phyloP scores from a whole-genome alignment of 257 asterid genomes.

The Paulownia fortunei region DNA sequence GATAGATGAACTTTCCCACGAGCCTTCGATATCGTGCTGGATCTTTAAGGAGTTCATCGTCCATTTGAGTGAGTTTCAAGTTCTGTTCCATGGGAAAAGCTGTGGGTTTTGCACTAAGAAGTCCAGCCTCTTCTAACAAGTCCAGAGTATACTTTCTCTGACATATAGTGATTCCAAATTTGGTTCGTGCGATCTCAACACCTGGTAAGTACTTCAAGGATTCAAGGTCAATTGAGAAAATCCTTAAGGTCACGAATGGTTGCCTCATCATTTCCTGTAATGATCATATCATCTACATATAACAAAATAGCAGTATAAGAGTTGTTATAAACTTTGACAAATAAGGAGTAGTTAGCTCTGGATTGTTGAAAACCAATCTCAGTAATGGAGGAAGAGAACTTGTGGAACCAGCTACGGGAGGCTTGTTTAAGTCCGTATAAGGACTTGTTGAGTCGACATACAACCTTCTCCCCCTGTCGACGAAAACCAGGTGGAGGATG shows the following conservation, averaged over 20 bases:
- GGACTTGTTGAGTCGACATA: not conserved
- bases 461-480: not conserved
- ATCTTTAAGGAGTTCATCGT: not conserved
- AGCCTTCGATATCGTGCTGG: not conserved
- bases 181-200: too few species aligned
- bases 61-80: not conserved
- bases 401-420: not conserved
- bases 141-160: too few species aligned
- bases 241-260: too few species aligned
- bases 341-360: not conserved
- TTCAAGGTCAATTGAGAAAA: not conserved
- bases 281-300: not conserved
- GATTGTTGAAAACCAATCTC: not conserved
- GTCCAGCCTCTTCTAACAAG: too few species aligned
- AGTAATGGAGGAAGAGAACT: not conserved
- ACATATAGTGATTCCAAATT: too few species aligned
- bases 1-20: not conserved
- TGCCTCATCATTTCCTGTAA: not conserved
- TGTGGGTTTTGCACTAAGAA: not conserved
- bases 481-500: not conserved
- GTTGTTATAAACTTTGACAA: too few species aligned
- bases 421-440: not conserved
- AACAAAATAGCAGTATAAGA: not conserved
- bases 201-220: too few species aligned
- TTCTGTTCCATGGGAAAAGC: too few species aligned